These are phyloP conservation scores for Chimonanthus praecox DNA, from an alignment of 164 flowering plant genomes.

Conservation along the genomic window DNA sequence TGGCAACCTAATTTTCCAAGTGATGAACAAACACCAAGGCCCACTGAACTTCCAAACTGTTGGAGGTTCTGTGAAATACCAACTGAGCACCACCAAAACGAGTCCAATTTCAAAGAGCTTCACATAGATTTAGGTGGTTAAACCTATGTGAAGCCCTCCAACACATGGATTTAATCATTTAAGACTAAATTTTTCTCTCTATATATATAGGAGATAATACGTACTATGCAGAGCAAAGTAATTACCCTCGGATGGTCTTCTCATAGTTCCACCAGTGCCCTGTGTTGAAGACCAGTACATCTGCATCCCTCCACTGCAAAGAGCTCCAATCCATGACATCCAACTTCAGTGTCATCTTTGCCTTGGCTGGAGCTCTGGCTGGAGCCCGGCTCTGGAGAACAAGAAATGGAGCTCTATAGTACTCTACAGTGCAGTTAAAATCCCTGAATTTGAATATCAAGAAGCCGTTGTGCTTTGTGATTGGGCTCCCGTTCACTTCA, in stretches of 20 bases:
- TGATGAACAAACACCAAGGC: no score
- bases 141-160: no score
- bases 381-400: slow-evolving; percentile 55
- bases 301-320: slow-evolving; percentile 65
- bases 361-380: slow-evolving; percentile 52
- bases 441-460: slow-evolving; percentile 53
- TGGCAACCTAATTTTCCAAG: no score
- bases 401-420: slow-evolving; percentile 62
- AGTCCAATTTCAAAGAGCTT: no score
- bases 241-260: slow-evolving; percentile 61
- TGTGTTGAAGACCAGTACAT: slow-evolving; percentile 69
- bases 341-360: slow-evolving; percentile 44
- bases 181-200: no score
- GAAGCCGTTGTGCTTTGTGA: slow-evolving; percentile 58
- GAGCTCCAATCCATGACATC: slow-evolving; percentile 61
- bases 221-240: no score
- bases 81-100: no score
- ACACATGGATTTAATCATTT: no score
- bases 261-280: slow-evolving; percentile 88
- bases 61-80: no score
- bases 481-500: slow-evolving; percentile 66
- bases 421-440: slow-evolving; percentile 50
- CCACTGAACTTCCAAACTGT: no score
- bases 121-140: no score
- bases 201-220: no score